Evolutionary conservation across 768 basidiomycete species (phyloP), one percentile per base, ranked within the genome.

Genomic region (Multifurca ochricompacta): DNA sequence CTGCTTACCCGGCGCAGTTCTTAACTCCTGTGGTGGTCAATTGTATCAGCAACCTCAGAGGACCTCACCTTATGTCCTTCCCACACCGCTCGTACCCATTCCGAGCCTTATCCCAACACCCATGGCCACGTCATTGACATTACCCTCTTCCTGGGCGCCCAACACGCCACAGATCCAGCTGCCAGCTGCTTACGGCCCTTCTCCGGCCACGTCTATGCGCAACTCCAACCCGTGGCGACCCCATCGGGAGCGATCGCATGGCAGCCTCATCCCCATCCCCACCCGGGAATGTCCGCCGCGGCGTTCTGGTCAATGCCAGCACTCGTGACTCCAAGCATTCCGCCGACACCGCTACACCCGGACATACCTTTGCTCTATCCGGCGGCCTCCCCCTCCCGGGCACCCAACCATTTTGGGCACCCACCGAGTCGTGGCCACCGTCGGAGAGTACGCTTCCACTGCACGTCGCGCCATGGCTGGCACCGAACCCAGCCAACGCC

Each of bases 381-480:
- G 58, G 54, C 6, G 58, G 54, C 35, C 19, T 35, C 14, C 6
- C 43, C 6, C n/a, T 48, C 11, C 40, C 42, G 21, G 54, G 54
- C 36, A 18, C 36, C 7, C 23, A 41, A 5, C 54, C 54, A 25
- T 56, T 42, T 28, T 59, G 58, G 58, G 35, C 48, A 1, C 48
- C 58, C 11, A 48, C 40, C 16, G 56, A 51, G 3, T 23, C 48
- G 13, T 59, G 59, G 59, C 59, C 59, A 3, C 59, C 59, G 18
- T 1, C 34, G 7, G 50, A 48, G 3, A 55, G 39, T 19, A 52
- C 59, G 2, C 55, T 56, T 23, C 56, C 55, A 1, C 37, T 59
- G 9, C 56, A 58, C 23, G 43, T 59, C 41, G 56, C 59, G 1
- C 59, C 59, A 6, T 59, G 59, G 55, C 49, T 59, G n/a, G 34